These are phyloP conservation scores for Suillus luteus DNA, from an alignment of 768 basidiomycete species.

Conservation along the genomic window DNA sequence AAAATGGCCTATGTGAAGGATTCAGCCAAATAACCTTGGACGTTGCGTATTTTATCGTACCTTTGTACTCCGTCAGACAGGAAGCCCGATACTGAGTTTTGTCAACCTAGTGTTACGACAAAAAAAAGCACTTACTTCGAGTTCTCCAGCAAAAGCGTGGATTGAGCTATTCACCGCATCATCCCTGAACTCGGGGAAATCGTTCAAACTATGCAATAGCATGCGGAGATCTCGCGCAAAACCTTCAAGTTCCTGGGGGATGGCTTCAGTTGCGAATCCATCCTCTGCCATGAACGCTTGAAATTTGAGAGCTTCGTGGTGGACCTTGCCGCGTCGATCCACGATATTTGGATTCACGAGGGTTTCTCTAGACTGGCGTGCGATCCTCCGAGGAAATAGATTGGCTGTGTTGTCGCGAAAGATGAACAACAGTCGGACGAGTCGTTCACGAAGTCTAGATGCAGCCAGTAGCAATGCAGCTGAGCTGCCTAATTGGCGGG, in stretches of 20 bases:
- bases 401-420: slow-evolving; percentile 49
- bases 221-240: slow-evolving; percentile 44
- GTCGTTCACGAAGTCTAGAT: slow-evolving; percentile 42
- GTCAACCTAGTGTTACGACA: slow-evolving; percentile 2
- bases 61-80: slow-evolving; percentile 42
- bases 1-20: slow-evolving; percentile 39
- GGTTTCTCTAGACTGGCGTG: slow-evolving; percentile 31
- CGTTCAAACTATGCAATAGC: slow-evolving; percentile 44
- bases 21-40: neutral
- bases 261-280: slow-evolving; percentile 41
- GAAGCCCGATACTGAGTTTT: slow-evolving; percentile 44
- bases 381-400: slow-evolving; percentile 44
- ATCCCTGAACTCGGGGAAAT: slow-evolving; percentile 48
- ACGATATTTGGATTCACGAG: slow-evolving; percentile 28
- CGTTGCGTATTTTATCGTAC: slow-evolving; percentile 17
- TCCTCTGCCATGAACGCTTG: slow-evolving; percentile 33
- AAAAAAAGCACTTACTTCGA: slow-evolving; percentile 33
- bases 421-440: slow-evolving; percentile 42
- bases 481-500: slow-evolving; percentile 46
- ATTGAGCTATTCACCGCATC: slow-evolving; percentile 44
- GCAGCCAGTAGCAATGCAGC: slow-evolving; percentile 48
- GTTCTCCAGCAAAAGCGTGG: slow-evolving; percentile 40
- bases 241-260: slow-evolving; percentile 40
- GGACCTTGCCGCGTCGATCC: slow-evolving; percentile 20
- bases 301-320: slow-evolving; percentile 27